Evolutionary conservation across 2,329 filamentous ascomycete genomes (phyloP).

Genomic region (Grosmannia clavigera): DNA sequence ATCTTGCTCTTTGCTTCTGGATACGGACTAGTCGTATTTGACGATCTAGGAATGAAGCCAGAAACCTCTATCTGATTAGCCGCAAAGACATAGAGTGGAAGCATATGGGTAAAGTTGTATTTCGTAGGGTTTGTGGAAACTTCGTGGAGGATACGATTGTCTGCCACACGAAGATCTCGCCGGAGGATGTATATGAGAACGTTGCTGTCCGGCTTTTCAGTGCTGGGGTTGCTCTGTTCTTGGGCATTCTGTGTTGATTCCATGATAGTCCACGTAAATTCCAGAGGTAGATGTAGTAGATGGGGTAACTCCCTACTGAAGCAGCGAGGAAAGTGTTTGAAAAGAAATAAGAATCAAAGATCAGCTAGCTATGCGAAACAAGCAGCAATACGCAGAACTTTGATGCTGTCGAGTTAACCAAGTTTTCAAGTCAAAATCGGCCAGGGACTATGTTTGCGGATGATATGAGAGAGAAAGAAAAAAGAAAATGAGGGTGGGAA

Average conservation of each 20-base stretch:
- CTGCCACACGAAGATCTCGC: constrained; percentile 58
- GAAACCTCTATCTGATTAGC: constrained; percentile 63
- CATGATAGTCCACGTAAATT: neutral
- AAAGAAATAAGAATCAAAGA: too few relatives aligned
- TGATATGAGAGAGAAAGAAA: neutral
- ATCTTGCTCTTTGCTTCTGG: constrained; percentile 54
- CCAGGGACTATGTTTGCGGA: too few relatives aligned
- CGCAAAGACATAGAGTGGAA: constrained; percentile 59
- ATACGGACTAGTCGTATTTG: constrained; percentile 45
- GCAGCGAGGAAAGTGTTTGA: too few relatives aligned
- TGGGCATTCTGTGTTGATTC: neutral
- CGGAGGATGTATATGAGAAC: constrained; percentile 61
- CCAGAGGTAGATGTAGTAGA: neutral
- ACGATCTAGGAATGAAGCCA: constrained; percentile 48
- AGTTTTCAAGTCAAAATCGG: too few relatives aligned
- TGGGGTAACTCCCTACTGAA: too few relatives aligned
- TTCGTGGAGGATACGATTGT: constrained; percentile 61
- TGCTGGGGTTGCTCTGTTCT: neutral
- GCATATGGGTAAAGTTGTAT: constrained; percentile 49
- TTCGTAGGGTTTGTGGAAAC: constrained; percentile 25
- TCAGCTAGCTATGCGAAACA: too few relatives aligned
- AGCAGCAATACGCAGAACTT: too few relatives aligned
- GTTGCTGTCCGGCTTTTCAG: constrained; percentile 17
- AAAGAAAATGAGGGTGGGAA: neutral
- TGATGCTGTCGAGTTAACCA: too few relatives aligned